Percentiles rank a stretch among this genome's conserved stretches.
phyloP scores from a whole-genome alignment of 108 stramenopile genomes.

The Skeletonema potamos region DNA sequence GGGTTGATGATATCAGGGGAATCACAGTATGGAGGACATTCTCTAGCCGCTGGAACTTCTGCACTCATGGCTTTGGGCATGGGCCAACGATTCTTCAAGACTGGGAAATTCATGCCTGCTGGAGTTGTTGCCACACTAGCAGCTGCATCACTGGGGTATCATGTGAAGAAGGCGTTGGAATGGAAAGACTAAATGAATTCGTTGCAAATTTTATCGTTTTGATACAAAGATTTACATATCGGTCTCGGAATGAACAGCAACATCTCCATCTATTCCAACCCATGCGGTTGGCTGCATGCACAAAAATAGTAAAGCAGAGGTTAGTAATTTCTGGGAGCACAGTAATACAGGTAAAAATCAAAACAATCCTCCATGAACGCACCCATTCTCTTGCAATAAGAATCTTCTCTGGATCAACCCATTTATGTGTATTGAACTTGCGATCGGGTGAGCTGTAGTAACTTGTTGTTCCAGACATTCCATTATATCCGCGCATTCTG shows the following conservation, averaged over 20 bases:
- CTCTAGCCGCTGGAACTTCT: constrained; percentile 60
- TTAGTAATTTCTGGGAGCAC: background rate
- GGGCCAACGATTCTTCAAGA: constrained; percentile 69
- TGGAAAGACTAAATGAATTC: constrained; percentile 29
- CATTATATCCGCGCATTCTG: constrained; percentile 80
- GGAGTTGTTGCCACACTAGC: constrained; percentile 40
- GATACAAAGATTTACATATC: background rate
- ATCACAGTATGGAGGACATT: constrained; percentile 64
- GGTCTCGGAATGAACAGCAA: constrained; percentile 46
- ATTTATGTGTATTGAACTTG: constrained; percentile 57
- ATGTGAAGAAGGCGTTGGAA: constrained; percentile 46
- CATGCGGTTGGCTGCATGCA: constrained; percentile 68
- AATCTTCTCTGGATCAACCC: constrained; percentile 47
- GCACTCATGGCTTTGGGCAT: constrained; percentile 63
- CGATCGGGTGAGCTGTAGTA: constrained; percentile 61
- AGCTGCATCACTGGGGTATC: constrained; percentile 29
- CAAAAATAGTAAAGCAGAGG: background rate
- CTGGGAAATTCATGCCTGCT: constrained; percentile 80
- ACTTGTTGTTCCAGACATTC: constrained; percentile 65
- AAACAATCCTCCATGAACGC: no score
- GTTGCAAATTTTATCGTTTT: background rate
- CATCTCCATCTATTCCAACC: constrained; percentile 76
- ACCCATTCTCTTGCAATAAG: constrained; percentile 44
- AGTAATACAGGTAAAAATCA: no score
- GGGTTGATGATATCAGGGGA: constrained; percentile 73